Conservation (phyloP, 345 rosid species). For the Salix purpurea region DNA sequence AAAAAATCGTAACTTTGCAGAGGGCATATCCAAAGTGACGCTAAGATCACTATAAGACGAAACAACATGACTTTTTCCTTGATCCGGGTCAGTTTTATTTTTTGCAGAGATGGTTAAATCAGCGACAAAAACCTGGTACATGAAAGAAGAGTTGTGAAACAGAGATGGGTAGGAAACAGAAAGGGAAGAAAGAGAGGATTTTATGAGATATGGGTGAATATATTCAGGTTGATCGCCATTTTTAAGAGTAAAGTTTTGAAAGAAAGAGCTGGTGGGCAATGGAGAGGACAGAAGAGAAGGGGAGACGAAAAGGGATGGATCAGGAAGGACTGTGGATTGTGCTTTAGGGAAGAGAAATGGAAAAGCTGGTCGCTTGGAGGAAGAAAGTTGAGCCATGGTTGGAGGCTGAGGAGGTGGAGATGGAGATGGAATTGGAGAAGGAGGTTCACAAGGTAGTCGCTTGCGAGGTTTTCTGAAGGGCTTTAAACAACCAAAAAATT, state of each 20-base stretch:
- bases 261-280: constrained; percentile 83
- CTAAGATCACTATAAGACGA: constrained; percentile 70
- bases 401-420: constrained; percentile 17
- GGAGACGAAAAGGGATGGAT: constrained; percentile 74
- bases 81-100: constrained; percentile 25
- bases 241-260: constrained; percentile 85
- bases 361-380: constrained; percentile 13
- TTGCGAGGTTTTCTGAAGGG: constrained; percentile 8
- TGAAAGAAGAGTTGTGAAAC: constrained; percentile 54
- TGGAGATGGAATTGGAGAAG: background rate
- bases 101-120: constrained; percentile 67
- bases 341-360: constrained; percentile 63
- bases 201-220: constrained; percentile 85
- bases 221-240: constrained; percentile 82
- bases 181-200: constrained; percentile 57
- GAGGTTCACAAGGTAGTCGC: background rate
- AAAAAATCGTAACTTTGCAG: constrained; percentile 62
- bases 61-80: constrained; percentile 45
- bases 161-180: constrained; percentile 71
- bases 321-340: constrained; percentile 67
- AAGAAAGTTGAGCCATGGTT: constrained; percentile 10
- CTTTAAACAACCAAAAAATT: background rate
- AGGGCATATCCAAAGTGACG: constrained; percentile 74
- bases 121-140: constrained; percentile 54
- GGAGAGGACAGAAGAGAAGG: constrained; percentile 66